Base-by-base conservation (phyloP, 331 rosid genomes). In the Ulmus americana region DNA sequence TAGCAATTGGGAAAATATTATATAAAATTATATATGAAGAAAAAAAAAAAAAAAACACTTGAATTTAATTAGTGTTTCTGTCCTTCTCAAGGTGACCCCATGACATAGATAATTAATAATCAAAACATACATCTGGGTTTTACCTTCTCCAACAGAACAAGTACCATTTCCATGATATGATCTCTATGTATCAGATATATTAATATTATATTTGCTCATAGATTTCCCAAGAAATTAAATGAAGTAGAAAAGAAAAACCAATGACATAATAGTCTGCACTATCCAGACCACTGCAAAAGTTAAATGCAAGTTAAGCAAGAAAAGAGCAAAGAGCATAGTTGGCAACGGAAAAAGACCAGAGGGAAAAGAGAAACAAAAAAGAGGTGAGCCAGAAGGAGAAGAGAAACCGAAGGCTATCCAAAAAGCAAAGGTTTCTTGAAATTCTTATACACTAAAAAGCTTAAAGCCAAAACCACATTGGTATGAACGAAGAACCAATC, bases 81-180 rank as follows among this genome's bases (percentile, higher is more conserved):
- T 69, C 61, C 35, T 74, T 71, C 77, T 76, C 84, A 60, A 86
- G 72, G 60, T 62, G 58, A 61, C 48, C 69, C 49, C 51, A 65
- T 28, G 35, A 28, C 4, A 2, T 3, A 28, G 35, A 28, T 47
- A 71, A 55, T 66, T 39, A 60, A 48, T 57, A 48, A 72, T 22
- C 41, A 35, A 46, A 52, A 64, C 65, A 65, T 70, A 61, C 59
- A 69, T 60, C 63, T 69, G 73, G 66, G 64, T 62, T 70, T 64
- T 59, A 11, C 64, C 71, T 60, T 48, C 52, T 55, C 60, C 63
- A 9, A 39, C 41, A 70, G 69, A 70, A 45, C 16, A 64, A 28
- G 35, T 28, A 28, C 35, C 35, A 28, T 28, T 28, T 28, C 35
- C 35, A 28, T 28, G 35, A 28, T 28, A 28, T 28, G 35, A 28